These are phyloP conservation scores for Lichtheimia corymbifera DNA, from an alignment of 371 early-diverging fungal genomes.

Conservation along the genomic window DNA sequence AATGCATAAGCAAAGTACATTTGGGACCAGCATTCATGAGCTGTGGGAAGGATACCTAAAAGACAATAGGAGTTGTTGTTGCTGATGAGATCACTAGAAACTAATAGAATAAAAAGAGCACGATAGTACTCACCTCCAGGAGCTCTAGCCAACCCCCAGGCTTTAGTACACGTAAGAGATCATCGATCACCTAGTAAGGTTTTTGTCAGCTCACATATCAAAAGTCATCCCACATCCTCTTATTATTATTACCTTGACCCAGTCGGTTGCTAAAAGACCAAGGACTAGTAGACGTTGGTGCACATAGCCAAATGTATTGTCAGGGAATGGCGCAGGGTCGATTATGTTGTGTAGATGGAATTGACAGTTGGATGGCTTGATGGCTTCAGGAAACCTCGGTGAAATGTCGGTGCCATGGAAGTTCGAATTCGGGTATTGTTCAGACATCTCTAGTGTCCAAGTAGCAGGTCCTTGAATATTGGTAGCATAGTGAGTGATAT, in stretches of 20 bases:
- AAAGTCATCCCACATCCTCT: not conserved
- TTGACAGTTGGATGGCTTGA: slow-evolving; percentile 29
- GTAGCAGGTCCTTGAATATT: slow-evolving; percentile 45
- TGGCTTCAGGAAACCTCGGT: slow-evolving; percentile 17
- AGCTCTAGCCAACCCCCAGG: slow-evolving; percentile 30
- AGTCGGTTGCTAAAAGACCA: slow-evolving; percentile 29
- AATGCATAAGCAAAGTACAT: not conserved
- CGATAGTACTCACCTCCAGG: slow-evolving; percentile 6
- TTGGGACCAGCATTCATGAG: slow-evolving; percentile 8
- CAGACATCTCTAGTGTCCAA: slow-evolving; percentile 25
- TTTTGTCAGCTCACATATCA: not conserved
- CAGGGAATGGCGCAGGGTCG: slow-evolving; percentile 52
- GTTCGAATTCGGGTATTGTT: slow-evolving; percentile 17
- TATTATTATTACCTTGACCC: slow-evolving; percentile 26
- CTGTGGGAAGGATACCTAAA: not conserved
- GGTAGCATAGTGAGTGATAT: not conserved
- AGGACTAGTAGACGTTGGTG: slow-evolving; percentile 48
- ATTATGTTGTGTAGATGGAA: slow-evolving; percentile 57
- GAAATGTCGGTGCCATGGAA: slow-evolving; percentile 23
- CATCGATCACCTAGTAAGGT: slow-evolving; percentile 11
- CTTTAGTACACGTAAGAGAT: slow-evolving; percentile 12
- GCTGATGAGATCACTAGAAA: not conserved
- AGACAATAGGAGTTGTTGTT: not conserved
- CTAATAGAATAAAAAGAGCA: not conserved
- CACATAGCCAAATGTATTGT: slow-evolving; percentile 55